Evolutionary conservation across 2,329 filamentous ascomycete species (phyloP), one percentile per base, ranked within the genome.

Genomic region (Penicillium sp.): DNA sequence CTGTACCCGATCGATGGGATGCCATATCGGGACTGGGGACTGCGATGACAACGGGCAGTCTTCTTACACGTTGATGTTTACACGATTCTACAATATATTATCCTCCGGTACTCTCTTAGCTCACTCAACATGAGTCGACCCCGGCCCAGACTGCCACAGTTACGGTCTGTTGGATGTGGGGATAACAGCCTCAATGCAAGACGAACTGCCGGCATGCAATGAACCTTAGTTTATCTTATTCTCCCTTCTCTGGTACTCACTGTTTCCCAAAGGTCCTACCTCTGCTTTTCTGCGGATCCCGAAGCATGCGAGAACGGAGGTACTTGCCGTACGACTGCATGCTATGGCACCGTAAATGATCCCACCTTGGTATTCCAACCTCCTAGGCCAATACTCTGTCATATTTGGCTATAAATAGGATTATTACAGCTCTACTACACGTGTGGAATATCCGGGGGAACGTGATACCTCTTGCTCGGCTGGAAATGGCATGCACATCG

Each of bases 381-480:
- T 7, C 8, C 38, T 14, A 11, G 11, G 14, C 14, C 11, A n/a
- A 8, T 7, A 11, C 31, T 30, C 10, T 4, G 20, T 38, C 24
- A 0, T 30, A 16, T 18, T 14, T 22, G 20, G 20, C 4, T 22
- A 22, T 22, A 22, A 35, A 46, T 42, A 65, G 63, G 64, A 67
- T 39, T 66, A 65, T 50, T 67, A 67, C 45, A 66, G 64, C 51
- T 57, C 31, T 2, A 20, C 24, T 8, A 58, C 49, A n/a, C 54
- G 46, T 36, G 22, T 60, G 11, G 52, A 57, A 22, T 67, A 64
- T 14, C 44, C 50, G 2, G 64, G 64, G 3, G 54, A 67, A 51
- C 63, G 64, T 11, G 64, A 67, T 20, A 30, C 28, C 27, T 45
- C 49, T 24, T 67, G 64, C 57, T 67, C 64, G 36, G 64, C 65